phyloP scores from a whole-genome alignment of 805 yeast genomes.

The Myxozyma kluyveri region DNA sequence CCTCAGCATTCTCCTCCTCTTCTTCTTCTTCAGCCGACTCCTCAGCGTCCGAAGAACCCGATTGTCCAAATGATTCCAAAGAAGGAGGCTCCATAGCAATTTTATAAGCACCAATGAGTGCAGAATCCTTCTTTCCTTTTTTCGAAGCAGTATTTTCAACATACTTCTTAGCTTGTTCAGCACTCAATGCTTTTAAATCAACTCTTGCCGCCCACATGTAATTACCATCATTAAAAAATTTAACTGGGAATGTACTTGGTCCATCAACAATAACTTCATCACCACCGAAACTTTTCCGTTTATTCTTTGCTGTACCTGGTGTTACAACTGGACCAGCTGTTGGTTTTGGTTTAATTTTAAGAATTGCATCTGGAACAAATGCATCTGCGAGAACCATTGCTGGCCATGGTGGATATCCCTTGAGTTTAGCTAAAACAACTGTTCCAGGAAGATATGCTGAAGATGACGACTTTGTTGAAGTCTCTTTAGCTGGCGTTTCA shows the following conservation, averaged over 20 bases:
- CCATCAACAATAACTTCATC: slow-evolving; percentile 13
- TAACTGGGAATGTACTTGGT: slow-evolving; percentile 47
- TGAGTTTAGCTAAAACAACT: slow-evolving; percentile 72
- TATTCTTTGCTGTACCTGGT: slow-evolving; percentile 28
- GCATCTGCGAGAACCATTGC: slow-evolving; percentile 52
- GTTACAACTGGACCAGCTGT: slow-evolving; percentile 39
- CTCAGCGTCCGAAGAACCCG: slow-evolving; percentile 37
- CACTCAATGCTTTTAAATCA: slow-evolving; percentile 51
- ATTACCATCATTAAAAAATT: slow-evolving; percentile 70
- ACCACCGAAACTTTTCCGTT: slow-evolving; percentile 28
- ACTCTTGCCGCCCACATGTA: slow-evolving; percentile 61
- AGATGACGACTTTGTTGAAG: neutral
- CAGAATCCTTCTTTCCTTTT: slow-evolving; percentile 41
- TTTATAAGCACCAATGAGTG: slow-evolving; percentile 51
- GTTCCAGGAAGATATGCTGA: slow-evolving; percentile 46
- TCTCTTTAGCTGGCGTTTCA: neutral
- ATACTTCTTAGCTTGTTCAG: slow-evolving; percentile 45
- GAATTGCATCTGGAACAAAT: slow-evolving; percentile 29
- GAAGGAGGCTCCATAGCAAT: slow-evolving; percentile 54
- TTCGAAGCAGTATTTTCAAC: slow-evolving; percentile 31
- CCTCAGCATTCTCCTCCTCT: slow-evolving; percentile 20
- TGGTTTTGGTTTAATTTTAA: slow-evolving; percentile 44
- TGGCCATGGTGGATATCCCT: slow-evolving; percentile 91
- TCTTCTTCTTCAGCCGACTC: slow-evolving; percentile 35
- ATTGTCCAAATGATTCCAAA: slow-evolving; percentile 43